Conservation (phyloP, 1,139 yeast genomes). For the Geotrichum phurueaensis region DNA sequence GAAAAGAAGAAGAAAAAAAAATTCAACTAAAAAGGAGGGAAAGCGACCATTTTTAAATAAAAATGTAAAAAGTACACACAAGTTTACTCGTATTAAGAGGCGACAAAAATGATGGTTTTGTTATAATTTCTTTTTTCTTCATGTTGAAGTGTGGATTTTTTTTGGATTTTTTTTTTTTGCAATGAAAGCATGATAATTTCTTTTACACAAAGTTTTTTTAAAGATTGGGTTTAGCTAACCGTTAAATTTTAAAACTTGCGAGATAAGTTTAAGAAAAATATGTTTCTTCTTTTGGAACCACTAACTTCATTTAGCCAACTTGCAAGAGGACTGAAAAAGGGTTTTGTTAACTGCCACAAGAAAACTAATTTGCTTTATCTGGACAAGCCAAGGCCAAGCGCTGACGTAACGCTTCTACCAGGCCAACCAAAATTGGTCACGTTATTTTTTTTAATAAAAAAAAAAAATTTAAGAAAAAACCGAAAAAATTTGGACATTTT, state of each 20-base stretch:
- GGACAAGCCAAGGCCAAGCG: not conserved
- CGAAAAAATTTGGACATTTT: too few species aligned
- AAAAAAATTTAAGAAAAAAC: too few species aligned
- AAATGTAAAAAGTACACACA: not conserved
- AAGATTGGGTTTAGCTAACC: not conserved
- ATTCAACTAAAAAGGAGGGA: constrained; percentile 4
- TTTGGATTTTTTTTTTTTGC: not conserved
- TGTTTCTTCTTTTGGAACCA: too few species aligned
- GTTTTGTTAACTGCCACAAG: not conserved
- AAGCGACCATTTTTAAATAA: not conserved
- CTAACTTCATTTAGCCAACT: not conserved
- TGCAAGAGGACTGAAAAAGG: not conserved
- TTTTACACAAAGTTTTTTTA: too few species aligned
- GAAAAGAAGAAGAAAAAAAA: constrained; percentile 2
- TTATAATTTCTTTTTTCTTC: too few species aligned
- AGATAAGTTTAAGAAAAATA: not conserved
- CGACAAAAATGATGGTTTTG: not conserved
- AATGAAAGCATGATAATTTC: not conserved
- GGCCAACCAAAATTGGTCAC: not conserved
- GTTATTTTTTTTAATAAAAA: too few species aligned
- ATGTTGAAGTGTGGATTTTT: not conserved
- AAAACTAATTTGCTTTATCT: too few species aligned
- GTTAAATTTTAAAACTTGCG: not conserved
- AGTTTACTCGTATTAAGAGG: not conserved
- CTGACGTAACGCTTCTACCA: not conserved